Base-by-base conservation (phyloP, 768 basidiomycete genomes). In the Boletus sp. region DNA sequence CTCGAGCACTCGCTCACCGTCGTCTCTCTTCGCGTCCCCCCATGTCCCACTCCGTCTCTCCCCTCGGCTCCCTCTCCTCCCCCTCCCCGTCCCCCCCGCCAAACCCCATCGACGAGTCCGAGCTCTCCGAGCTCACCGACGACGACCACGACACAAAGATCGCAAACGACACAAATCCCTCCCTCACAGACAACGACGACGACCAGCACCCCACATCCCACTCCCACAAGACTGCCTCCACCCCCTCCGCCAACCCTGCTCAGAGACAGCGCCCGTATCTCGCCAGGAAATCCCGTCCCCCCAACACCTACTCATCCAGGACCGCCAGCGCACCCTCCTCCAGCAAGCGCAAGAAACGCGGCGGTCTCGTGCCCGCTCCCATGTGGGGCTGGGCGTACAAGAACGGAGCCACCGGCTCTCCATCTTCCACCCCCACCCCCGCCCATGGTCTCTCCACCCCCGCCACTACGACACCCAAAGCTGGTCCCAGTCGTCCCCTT, bases 341-440 rank as follows among this genome's bases (percentile, higher is more conserved):
- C 5, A 68, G 60, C 50, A 74, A 73, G 14, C 72, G 78, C 59
- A 80, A 76, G 69, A 83, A 83, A 65, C 80, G 85, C 50, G 82
- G 85, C 64, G 86, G 85, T 54, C 78, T 90, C 57, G 85, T 90
- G 1, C 89, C 90, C 30, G 85, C 85, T 36, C 83, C 83, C 52
- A 92, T 92, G 89, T 92, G 90, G 91, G 89, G 82, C 28, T 93
- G 91, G 90, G 89, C 85, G 14, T 79, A 80, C 63, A 84, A 83
- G 68, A 77, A 73, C 48, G 71, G 59, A 58, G 48, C 73, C 2
- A 42, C 55, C 11, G 56, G n/a, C 73, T 52, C 64, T 17, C 54
- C 67, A 45, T 37, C 56, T 12, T 44, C 60, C 24, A 40, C 60
- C 8, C 52, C 57, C 15, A 36, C 58, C 2, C 55, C 56, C 8